These are phyloP conservation scores for Whalleya microplaca DNA, from an alignment of 2,329 filamentous ascomycete species.

Conservation along the genomic window DNA sequence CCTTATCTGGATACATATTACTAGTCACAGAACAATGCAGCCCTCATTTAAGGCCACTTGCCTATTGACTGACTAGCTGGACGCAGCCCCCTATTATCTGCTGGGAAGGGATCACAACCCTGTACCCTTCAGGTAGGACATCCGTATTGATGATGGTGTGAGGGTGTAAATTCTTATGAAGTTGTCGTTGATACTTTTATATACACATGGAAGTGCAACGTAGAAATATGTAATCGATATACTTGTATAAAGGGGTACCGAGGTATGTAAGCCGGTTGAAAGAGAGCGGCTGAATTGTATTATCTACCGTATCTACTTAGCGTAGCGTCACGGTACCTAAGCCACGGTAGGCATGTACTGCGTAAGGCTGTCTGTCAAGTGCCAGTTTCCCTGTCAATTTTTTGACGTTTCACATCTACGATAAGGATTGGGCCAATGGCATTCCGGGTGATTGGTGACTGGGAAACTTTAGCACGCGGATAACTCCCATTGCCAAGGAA, in stretches of 20 bases:
- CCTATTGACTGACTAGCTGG: neutral
- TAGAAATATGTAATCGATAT: neutral
- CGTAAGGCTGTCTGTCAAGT: constrained; percentile 16
- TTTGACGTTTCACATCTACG: constrained; percentile 4
- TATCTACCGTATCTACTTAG: neutral
- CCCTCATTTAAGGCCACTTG: neutral
- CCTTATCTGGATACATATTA: constrained; percentile 5
- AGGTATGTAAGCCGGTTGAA: neutral
- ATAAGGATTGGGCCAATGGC: constrained; percentile 17
- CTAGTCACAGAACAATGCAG: neutral
- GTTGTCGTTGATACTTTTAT: neutral
- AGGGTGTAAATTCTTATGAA: neutral
- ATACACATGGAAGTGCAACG: neutral
- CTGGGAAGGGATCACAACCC: neutral
- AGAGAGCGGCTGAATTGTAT: neutral
- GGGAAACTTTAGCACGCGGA: constrained; percentile 17
- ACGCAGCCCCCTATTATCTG: neutral
- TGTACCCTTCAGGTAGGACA: neutral
- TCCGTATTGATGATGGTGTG: neutral
- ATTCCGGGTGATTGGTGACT: constrained; percentile 18
- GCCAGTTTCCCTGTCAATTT: constrained; percentile 12
- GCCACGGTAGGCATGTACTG: constrained; percentile 4
- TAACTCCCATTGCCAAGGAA: constrained; percentile 21
- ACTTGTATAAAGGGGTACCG: no score
- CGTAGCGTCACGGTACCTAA: neutral